Percentiles rank a stretch among this genome's conserved stretches.
phyloP scores from a whole-genome alignment of 768 basidiomycete genomes.

The Tricholomella constricta region DNA sequence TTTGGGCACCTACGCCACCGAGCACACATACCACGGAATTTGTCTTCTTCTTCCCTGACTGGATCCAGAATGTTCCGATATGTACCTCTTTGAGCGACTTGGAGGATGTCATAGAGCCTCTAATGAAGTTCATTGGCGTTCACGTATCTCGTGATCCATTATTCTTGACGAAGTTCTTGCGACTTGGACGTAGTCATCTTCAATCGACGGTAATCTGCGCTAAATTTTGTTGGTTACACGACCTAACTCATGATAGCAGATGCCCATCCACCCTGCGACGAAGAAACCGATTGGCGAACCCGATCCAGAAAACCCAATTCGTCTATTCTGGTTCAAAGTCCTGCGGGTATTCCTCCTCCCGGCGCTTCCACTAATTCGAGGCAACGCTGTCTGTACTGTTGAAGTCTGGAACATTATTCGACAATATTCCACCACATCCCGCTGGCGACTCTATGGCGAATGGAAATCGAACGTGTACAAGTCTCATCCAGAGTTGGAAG shows the following conservation, averaged over 20 bases:
- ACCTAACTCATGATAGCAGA: conserved; percentile 26
- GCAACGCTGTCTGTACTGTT: conserved; percentile 85
- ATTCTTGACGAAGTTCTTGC: conserved; percentile 77
- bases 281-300: conserved; percentile 58
- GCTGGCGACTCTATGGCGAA: conserved; percentile 94
- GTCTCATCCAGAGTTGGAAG: conserved; percentile 75
- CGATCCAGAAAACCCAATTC: conserved; percentile 59
- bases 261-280: conserved; percentile 57
- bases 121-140: conserved; percentile 78
- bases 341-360: conserved; percentile 83
- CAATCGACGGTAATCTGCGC: conserved; percentile 45
- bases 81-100: conserved; percentile 70
- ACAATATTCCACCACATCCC: conserved; percentile 72
- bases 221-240: neutral
- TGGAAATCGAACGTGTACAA: conserved; percentile 80
- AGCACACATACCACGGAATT: conserved; percentile 75
- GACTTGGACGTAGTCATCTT: conserved; percentile 72
- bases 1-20: conserved; percentile 80
- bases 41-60: conserved; percentile 89
- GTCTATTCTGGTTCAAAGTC: conserved; percentile 84
- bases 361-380: conserved; percentile 79
- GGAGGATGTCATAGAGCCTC: conserved; percentile 71
- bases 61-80: conserved; percentile 70
- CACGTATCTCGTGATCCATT: conserved; percentile 78
- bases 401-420: conserved; percentile 92